Evolutionary conservation across 345 rosid genomes (phyloP), one percentile per base, ranked within the genome.

Genomic region (Geranium rotundifolium): DNA sequence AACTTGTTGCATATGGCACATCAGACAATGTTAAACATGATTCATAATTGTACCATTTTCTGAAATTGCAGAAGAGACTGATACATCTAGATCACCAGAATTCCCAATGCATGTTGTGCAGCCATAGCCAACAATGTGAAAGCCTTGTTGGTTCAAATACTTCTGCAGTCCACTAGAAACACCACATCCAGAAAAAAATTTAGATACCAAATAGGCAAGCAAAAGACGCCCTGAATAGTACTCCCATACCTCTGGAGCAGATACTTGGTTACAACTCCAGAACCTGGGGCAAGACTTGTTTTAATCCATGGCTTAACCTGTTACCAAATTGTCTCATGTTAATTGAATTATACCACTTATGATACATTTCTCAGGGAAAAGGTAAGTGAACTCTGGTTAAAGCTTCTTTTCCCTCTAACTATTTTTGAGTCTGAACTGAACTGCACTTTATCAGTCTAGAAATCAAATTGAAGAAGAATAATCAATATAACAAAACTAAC

Each of bases 241-340:
- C 49, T 31, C 0, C 29, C 75, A 23, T 39, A 89, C 96, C 93
- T 89, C 72, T 78, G 62, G 17, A 72, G 86, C 68, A 89, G 65
- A 73, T 85, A 86, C 65, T 83, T 75, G n/a, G 81, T 82, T 50
- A 86, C 91, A 69, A 86, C 89, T 61, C 91, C 83, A 60, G 91
- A 89, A 4, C 96, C 96, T 10, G 91, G 91, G 52, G 81, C 91
- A 70, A 89, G 93, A 71, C 90, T 89, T 39, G 96, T 89, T 71
- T 86, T 86, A 62, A 89, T 72, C 96, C 96, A 89, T 67, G 95
- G 91, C 70, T 89, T 84, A 63, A 89, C 88, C 96, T 86, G 80
- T 65, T 63, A 56, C 16, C 56, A 30, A 54, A 72, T 64, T 16
- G 62, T 34, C 23, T 58, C 55, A 9, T 63, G 18, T 23, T 7